Conservation (phyloP, 495 filamentous ascomycete species). For the Tetracladium setigerum region DNA sequence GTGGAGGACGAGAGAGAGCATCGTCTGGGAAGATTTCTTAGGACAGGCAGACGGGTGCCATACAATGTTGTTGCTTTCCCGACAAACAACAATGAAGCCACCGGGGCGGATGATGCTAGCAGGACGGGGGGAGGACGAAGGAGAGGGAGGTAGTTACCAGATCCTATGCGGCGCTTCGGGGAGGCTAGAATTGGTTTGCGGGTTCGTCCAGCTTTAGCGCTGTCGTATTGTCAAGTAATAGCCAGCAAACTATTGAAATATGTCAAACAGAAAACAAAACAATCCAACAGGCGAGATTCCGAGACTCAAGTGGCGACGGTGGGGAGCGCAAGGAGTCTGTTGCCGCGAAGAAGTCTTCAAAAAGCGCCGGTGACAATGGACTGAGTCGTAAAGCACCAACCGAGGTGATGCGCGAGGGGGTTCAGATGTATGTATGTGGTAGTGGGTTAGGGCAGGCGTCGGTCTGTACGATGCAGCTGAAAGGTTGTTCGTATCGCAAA, state of each 20-base stretch:
- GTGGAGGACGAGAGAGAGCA: neutral
- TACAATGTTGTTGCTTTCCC: neutral
- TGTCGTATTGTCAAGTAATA: constrained; percentile 3
- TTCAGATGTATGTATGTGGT: too few species aligned
- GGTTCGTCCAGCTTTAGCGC: constrained; percentile 16
- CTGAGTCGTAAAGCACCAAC: too few species aligned
- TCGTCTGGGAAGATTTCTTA: neutral
- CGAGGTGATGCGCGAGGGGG: too few species aligned
- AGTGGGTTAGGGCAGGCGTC: too few species aligned
- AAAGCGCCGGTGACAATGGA: too few species aligned
- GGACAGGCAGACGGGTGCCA: constrained; percentile 6
- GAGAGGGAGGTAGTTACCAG: constrained; percentile 15
- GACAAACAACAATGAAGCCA: constrained; percentile 6
- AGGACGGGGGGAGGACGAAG: constrained; percentile 3
- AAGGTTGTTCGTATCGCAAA: too few species aligned
- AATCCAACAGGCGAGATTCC: too few species aligned
- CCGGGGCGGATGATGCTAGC: constrained; percentile 3
- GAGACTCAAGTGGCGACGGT: too few species aligned
- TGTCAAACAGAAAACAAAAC: too few species aligned
- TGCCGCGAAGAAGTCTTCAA: too few species aligned
- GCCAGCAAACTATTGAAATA: constrained; percentile 10
- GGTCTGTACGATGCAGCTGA: too few species aligned
- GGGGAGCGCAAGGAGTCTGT: too few species aligned
- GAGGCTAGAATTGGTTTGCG: constrained; percentile 9
- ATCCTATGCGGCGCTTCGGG: constrained; percentile 15